Percentiles rank a stretch among this genome's conserved stretches.
These are phyloP conservation scores for Paraphaeosphaeria minitans DNA, from an alignment of 2,329 filamentous ascomycete genomes.

Conservation along the genomic window DNA sequence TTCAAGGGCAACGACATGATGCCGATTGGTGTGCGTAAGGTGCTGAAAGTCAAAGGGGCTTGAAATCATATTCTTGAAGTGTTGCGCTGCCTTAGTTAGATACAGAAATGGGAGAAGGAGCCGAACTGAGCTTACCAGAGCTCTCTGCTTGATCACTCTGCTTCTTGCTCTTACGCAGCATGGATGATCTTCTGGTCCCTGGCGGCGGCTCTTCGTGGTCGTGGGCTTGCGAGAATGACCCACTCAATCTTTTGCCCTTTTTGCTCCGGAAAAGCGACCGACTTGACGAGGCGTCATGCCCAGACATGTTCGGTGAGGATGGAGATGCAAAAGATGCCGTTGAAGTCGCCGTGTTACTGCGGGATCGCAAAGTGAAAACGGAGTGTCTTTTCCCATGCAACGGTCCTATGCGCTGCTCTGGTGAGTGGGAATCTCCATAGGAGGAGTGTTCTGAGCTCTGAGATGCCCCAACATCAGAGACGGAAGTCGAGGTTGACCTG, in stretches of 20 bases:
- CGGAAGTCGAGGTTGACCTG: conserved; percentile 27
- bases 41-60: conserved; percentile 69
- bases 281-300: conserved; percentile 27
- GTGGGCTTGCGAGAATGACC: conserved; percentile 30
- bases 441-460: conserved; percentile 32
- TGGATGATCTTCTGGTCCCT: conserved; percentile 35
- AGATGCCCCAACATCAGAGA: conserved; percentile 31
- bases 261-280: conserved; percentile 43
- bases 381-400: conserved; percentile 37
- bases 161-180: conserved; percentile 41
- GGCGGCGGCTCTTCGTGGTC: conserved; percentile 34
- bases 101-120: conserved; percentile 6
- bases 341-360: conserved; percentile 46
- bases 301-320: conserved; percentile 30
- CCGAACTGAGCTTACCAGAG: conserved; percentile 29
- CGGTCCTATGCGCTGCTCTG: conserved; percentile 34
- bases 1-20: conserved; percentile 60
- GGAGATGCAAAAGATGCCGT: conserved; percentile 34
- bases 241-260: conserved; percentile 43
- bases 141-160: conserved; percentile 27
- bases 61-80: conserved; percentile 55
- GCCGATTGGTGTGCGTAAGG: conserved; percentile 62
- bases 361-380: conserved; percentile 44
- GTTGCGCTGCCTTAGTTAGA: conserved; percentile 24
- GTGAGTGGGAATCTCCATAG: conserved; percentile 36